These are phyloP conservation scores for Persicaria tinctoria DNA, from an alignment of 148 eudicot genomes.

Conservation along the genomic window DNA sequence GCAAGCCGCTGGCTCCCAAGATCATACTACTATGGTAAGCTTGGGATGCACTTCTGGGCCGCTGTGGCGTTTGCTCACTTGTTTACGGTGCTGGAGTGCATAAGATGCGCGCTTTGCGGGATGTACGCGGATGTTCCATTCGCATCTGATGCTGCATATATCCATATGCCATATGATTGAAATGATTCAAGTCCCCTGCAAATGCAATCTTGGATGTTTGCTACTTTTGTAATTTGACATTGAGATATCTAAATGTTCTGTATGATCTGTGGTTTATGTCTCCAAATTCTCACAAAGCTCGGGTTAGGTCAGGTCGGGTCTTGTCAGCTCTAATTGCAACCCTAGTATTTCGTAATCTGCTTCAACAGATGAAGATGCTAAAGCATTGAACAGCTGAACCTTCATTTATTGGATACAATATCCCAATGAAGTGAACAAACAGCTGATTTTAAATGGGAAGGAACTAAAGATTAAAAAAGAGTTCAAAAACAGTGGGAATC, in stretches of 20 bases:
- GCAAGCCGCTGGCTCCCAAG: conserved; percentile 59
- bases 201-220: not conserved
- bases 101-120: conserved; percentile 57
- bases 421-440: not conserved
- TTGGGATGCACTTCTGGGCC: conserved; percentile 69
- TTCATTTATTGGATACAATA: not conserved
- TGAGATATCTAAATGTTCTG: not conserved
- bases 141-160: conserved; percentile 67
- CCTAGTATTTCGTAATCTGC: not conserved
- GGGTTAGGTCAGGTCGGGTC: too few species aligned
- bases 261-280: not conserved
- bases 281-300: not conserved
- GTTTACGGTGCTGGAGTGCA: conserved; percentile 46
- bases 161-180: conserved; percentile 25
- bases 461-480: not conserved
- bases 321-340: too few species aligned
- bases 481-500: not conserved
- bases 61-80: conserved; percentile 42
- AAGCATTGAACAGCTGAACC: conserved; percentile 1
- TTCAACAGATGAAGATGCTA: not conserved
- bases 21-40: conserved; percentile 45
- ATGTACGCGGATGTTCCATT: conserved; percentile 67
- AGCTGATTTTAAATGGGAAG: not conserved
- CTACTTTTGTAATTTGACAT: not conserved
- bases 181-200: not conserved